Base-by-base conservation (phyloP, 495 filamentous ascomycete genomes). In the Lophium mytilinum region DNA sequence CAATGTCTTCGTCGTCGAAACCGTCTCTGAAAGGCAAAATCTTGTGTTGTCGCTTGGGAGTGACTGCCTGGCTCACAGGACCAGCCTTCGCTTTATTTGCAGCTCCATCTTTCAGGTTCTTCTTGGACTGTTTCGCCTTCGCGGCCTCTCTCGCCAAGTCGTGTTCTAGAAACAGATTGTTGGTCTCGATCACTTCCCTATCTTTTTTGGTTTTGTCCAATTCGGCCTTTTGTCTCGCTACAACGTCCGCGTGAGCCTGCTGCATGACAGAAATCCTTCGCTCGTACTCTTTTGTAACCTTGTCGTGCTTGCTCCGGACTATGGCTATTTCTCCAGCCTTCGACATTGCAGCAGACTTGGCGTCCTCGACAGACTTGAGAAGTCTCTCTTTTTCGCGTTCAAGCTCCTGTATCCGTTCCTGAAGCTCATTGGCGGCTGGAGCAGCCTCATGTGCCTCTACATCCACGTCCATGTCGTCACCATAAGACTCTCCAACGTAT, bases 1-100 rank as follows among this genome's bases (percentile, higher is more conserved):
- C 66, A 41, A 88, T 80, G 59, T 89, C 85, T 41, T 83, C 79
- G 56, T 89, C 83, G 46, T 86, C 82, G 61, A 89, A 89, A 21
- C 86, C 86, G 75, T 89, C 86, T 19, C 85, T 73, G 40, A 81
- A 78, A 0, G 77, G 75, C 10, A 79, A 71, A n/a, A 68, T 65
- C 58, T 73, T 79, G 21, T 52, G 49, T 14, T 67, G 68, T 66
- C 83, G 86, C 53, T 74, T 82, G 6, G 85, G 85, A 4, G 85
- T 89, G 1, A 72, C 69, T 0, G 72, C 71, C 3, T 72, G 71
- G 48, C 61, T 73, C 18, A 10, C 48, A 0, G 33, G 34, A 17
- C 49, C 39, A 34, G 52, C 10, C 43, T 55, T 64, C 8, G 46
- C 33, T 12, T 54, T 30, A 17, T 37, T 60, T 51, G 30, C 51